Conservation (phyloP, 225 moss, liverwort and hornwort species). For the Rhytidiadelphus loreus region DNA sequence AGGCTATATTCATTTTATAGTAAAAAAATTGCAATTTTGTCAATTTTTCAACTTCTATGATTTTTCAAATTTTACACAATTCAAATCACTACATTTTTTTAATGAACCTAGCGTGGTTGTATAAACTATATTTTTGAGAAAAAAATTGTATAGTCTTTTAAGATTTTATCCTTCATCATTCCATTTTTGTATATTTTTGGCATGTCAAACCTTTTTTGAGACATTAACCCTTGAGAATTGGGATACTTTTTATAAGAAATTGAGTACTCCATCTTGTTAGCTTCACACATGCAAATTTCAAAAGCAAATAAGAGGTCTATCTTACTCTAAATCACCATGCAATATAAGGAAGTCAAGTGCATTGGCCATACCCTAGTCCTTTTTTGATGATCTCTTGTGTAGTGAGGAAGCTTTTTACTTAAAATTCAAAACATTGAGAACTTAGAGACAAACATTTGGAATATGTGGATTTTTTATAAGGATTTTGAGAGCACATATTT, state of each 20-base stretch:
- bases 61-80: background rate
- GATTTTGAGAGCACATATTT: background rate
- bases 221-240: accelerated
- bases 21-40: background rate
- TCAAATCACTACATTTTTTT: background rate
- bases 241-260: background rate
- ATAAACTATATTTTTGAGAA: background rate
- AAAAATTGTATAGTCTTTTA: background rate
- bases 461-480: background rate
- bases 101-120: too few relatives aligned
- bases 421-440: background rate
- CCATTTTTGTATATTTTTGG: background rate
- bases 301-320: background rate
- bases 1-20: background rate
- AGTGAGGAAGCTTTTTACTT: background rate
- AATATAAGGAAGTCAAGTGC: background rate
- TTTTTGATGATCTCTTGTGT: too few relatives aligned
- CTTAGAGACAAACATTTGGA: background rate
- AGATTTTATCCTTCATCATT: background rate
- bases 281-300: background rate
- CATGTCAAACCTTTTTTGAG: background rate
- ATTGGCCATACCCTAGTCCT: too few relatives aligned
- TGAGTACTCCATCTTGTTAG: background rate
- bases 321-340: background rate
- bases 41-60: background rate